Evolutionary conservation across 2,329 filamentous ascomycete species (phyloP).

Genomic region (Stemphylium beticola): DNA sequence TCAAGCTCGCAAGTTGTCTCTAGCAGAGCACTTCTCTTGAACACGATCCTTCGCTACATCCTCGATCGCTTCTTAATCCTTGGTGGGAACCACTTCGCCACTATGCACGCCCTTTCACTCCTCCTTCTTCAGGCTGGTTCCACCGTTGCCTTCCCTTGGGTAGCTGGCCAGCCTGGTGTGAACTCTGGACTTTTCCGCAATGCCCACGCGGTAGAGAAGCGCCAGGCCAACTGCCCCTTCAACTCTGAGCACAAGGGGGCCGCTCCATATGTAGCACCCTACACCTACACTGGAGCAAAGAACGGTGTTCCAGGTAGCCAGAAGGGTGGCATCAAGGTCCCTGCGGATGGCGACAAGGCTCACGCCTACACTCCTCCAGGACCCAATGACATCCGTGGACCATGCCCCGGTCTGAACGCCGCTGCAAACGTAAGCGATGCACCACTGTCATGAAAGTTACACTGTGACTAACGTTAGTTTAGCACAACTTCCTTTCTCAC

Average conservation of each 20-base stretch:
- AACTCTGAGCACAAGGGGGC: constrained; percentile 32
- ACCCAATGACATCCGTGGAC: constrained; percentile 35
- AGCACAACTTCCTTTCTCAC: constrained; percentile 48
- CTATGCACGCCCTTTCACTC: constrained; percentile 24
- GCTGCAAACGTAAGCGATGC: constrained; percentile 45
- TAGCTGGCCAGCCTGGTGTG: constrained; percentile 26
- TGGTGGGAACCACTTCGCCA: background rate
- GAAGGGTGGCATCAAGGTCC: constrained; percentile 53
- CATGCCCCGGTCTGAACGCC: constrained; percentile 53
- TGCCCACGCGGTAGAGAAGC: constrained; percentile 16
- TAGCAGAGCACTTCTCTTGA: background rate
- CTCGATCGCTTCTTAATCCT: background rate
- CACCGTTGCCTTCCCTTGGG: constrained; percentile 28
- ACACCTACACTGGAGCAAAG: constrained; percentile 53
- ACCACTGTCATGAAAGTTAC: background rate
- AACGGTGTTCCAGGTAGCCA: constrained; percentile 52
- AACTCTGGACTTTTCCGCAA: constrained; percentile 21
- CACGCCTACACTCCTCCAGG: constrained; percentile 26
- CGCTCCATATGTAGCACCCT: constrained; percentile 23
- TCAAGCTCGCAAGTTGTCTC: background rate
- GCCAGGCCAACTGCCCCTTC: constrained; percentile 29
- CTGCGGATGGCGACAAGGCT: constrained; percentile 50
- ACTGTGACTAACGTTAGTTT: background rate
- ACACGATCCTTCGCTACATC: background rate
- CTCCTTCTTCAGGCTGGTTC: constrained; percentile 24